A percentile compares a stretch with the other conserved stretches of the same genome.
phyloP scores from a whole-genome alignment of 495 filamentous ascomycete genomes.

The Venustampulla echinocandica region DNA sequence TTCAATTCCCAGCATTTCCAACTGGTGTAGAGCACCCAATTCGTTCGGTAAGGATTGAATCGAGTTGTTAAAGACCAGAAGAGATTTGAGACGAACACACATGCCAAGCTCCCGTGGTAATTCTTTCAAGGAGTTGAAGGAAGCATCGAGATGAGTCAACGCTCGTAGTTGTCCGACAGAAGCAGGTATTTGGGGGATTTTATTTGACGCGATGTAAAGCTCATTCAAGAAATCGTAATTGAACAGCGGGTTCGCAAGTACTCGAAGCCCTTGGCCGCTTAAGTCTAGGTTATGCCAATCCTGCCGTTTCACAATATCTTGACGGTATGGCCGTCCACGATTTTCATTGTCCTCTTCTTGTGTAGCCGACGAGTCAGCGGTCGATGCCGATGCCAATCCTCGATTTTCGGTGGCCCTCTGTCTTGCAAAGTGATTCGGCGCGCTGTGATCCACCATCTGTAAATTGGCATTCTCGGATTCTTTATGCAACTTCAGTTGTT shows the following conservation, averaged over 20 bases:
- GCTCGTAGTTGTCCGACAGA: slow-evolving; percentile 72
- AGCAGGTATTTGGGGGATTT: slow-evolving; percentile 64
- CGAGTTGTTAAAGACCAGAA: slow-evolving; percentile 82
- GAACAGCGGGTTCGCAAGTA: slow-evolving; percentile 70
- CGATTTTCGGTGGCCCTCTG: slow-evolving; percentile 44
- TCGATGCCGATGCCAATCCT: slow-evolving; percentile 27
- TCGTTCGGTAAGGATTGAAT: slow-evolving; percentile 75
- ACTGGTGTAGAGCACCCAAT: slow-evolving; percentile 73
- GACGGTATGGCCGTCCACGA: slow-evolving; percentile 46
- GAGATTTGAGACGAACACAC: slow-evolving; percentile 74
- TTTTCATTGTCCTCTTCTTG: slow-evolving; percentile 56
- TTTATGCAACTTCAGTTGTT: slow-evolving; percentile 71
- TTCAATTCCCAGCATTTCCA: slow-evolving; percentile 85
- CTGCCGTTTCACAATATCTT: slow-evolving; percentile 49
- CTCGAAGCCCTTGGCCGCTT: slow-evolving; percentile 83
- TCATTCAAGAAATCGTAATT: slow-evolving; percentile 77
- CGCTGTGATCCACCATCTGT: slow-evolving; percentile 52
- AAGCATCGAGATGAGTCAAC: slow-evolving; percentile 74
- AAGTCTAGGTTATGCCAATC: slow-evolving; percentile 89
- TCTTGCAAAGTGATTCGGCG: slow-evolving; percentile 46
- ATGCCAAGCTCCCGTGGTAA: slow-evolving; percentile 92
- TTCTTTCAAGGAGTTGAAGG: slow-evolving; percentile 73
- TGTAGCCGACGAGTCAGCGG: slow-evolving; percentile 33
- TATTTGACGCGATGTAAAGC: slow-evolving; percentile 87
- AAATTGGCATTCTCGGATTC: slow-evolving; percentile 59